Evolutionary conservation across 805 yeast species (phyloP).

Genomic region (Candida alai): DNA sequence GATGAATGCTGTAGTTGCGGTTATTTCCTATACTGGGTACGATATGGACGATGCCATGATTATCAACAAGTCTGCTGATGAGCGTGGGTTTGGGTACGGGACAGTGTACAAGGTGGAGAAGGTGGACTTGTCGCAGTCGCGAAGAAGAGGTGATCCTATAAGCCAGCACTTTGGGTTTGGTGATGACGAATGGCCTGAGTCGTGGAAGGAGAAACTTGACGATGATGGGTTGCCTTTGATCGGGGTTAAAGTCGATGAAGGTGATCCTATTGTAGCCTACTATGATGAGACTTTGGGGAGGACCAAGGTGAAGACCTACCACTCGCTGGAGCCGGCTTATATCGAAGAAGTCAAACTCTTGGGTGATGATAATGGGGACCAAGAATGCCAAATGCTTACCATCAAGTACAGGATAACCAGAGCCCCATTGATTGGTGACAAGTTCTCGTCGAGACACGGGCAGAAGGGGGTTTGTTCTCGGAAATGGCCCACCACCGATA

Average conservation of each 20-base stretch:
- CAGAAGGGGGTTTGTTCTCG: constrained; percentile 98
- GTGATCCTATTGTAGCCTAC: constrained; percentile 93
- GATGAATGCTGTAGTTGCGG: constrained; percentile 97
- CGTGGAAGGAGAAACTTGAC: constrained; percentile 85
- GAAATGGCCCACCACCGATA: constrained; percentile 94
- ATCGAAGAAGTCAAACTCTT: constrained; percentile 92
- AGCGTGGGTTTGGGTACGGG: constrained; percentile 97
- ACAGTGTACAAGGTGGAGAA: constrained; percentile 93
- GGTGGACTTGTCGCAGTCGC: constrained; percentile 70
- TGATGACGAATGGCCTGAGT: constrained; percentile 84
- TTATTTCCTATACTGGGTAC: constrained; percentile 96
- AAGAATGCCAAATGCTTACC: constrained; percentile 79
- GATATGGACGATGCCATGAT: constrained; percentile 99
- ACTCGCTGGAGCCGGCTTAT: constrained; percentile 90
- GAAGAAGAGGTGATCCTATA: constrained; percentile 91
- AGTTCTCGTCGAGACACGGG: constrained; percentile 96
- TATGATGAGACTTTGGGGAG: constrained; percentile 87
- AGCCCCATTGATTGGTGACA: constrained; percentile 94
- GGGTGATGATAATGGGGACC: constrained; percentile 73
- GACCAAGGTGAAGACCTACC: constrained; percentile 89
- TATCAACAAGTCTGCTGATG: constrained; percentile 93
- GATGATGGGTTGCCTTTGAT: constrained; percentile 89
- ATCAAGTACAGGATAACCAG: constrained; percentile 89
- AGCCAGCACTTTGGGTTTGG: constrained; percentile 96
- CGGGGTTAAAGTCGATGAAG: constrained; percentile 86